phyloP scores from a whole-genome alignment of 768 basidiomycete species.

The Pleurotus citrinopileatus region DNA sequence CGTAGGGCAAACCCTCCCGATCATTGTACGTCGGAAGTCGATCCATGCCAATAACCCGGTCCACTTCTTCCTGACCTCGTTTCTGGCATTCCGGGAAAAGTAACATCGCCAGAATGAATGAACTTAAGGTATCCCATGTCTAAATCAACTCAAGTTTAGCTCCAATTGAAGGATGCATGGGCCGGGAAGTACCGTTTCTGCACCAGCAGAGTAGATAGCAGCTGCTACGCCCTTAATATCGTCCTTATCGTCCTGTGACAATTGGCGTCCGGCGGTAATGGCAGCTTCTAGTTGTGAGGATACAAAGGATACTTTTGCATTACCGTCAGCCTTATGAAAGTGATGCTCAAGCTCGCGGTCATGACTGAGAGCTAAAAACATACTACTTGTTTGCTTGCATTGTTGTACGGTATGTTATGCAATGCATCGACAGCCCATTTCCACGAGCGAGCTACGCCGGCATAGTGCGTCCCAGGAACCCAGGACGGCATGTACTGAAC shows the following conservation, averaged over 20 bases:
- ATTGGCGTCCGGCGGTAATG: background rate
- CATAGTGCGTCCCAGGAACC: slow-evolving; percentile 8
- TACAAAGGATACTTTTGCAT: slow-evolving; percentile 4
- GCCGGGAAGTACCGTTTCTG: background rate
- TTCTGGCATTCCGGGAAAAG: slow-evolving; percentile 22
- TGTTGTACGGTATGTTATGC: slow-evolving; percentile 6
- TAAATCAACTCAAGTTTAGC: background rate
- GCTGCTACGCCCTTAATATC: background rate
- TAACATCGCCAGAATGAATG: background rate
- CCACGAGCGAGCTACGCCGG: slow-evolving; percentile 2
- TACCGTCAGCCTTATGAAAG: background rate
- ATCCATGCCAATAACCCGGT: slow-evolving; percentile 21
- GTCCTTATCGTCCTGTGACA: background rate
- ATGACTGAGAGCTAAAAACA: background rate
- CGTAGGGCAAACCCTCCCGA: slow-evolving; percentile 17
- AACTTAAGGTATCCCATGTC: background rate
- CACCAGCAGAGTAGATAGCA: background rate
- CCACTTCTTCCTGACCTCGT: slow-evolving; percentile 24
- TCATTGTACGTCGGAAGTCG: slow-evolving; percentile 22
- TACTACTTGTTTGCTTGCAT: background rate
- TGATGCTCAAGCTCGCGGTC: background rate
- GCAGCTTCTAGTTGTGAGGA: slow-evolving; percentile 4
- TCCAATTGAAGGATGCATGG: background rate
- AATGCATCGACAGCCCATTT: background rate
- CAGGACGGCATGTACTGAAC: slow-evolving; percentile 7